Conservation (phyloP, 306 rosid genomes). For the Quercus variabilis region DNA sequence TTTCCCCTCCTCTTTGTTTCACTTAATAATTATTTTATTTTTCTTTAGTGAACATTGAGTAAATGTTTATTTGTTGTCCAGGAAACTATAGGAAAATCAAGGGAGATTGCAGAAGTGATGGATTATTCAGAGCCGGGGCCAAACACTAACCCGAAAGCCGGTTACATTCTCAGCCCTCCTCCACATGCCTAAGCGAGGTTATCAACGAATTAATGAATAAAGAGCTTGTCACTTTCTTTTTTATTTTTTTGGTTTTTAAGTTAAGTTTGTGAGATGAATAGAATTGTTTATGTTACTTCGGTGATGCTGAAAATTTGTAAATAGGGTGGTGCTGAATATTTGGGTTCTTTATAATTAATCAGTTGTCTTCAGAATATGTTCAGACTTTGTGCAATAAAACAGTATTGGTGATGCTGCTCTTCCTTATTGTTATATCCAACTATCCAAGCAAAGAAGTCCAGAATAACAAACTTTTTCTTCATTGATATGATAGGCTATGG, state of each 20-base stretch:
- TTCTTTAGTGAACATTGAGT: background rate
- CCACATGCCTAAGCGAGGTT: conserved; percentile 24
- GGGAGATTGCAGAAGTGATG: conserved; percentile 29
- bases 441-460: background rate
- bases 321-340: background rate
- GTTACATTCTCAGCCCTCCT: conserved; percentile 33
- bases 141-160: conserved; percentile 63
- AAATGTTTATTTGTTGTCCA: conserved; percentile 19
- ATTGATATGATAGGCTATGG: background rate
- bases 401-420: background rate
- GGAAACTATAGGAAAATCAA: conserved; percentile 27
- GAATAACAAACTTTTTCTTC: background rate
- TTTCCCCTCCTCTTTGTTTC: background rate
- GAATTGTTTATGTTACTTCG: background rate
- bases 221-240: background rate
- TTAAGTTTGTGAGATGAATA: background rate
- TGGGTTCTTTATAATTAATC: background rate
- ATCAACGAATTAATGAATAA: background rate
- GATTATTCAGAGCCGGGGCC: conserved; percentile 78
- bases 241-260: background rate
- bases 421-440: background rate
- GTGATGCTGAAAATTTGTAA: background rate
- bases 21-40: background rate
- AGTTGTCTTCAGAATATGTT: background rate
- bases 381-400: background rate